Evolutionary conservation across 306 rosid species (phyloP), one percentile per base, ranked within the genome.

Genomic region (Cotoneaster glaucophyllus): DNA sequence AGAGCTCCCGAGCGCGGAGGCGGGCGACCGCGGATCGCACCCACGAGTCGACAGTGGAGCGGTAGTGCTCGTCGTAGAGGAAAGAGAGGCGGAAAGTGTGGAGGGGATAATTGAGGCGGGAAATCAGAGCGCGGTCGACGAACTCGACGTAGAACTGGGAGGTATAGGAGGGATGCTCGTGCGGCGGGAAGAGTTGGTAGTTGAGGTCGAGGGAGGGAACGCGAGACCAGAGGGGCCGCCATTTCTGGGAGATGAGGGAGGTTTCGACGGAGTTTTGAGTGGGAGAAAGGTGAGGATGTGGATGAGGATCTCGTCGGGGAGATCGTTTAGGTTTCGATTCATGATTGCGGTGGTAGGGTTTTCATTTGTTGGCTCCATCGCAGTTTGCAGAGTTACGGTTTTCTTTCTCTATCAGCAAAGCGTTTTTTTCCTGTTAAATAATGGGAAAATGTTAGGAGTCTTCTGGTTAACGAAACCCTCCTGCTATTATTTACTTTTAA

Each of bases 81-180:
- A 71, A 71, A 17, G 75, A 71, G 53, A 71, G 75, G 34, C 52
- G 52, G 65, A 71, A 54, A 24, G 65, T 12, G 25, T 54, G 21
- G 75, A 54, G 14, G 8, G 65, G 75, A 7, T 50, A 54, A 8
- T 32, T 2, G 52, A 14, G 5, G 13, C 65, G 75, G 22, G 4
- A 39, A 6, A 71, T 54, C 32, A 71, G 75, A 8, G 44, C 65
- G 64, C 65, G 75, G 64, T 71, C 65, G 50, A 71, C 48, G 65
- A 71, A 53, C 48, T 71, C n/a, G 75, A 64, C 14, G 65, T 53
- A 71, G 31, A 14, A 25, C 19, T 54, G 32, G 52, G 50, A 18
- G 14, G 48, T 53, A 8, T 54, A 4, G 14, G 50, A 7, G 7
- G 39, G 29, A 44, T 44, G 28, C 18, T 12, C 22, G 32, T 32